These are phyloP conservation scores for Teratosphaeria viscida DNA, from an alignment of 2,329 filamentous ascomycete genomes.

Conservation along the genomic window DNA sequence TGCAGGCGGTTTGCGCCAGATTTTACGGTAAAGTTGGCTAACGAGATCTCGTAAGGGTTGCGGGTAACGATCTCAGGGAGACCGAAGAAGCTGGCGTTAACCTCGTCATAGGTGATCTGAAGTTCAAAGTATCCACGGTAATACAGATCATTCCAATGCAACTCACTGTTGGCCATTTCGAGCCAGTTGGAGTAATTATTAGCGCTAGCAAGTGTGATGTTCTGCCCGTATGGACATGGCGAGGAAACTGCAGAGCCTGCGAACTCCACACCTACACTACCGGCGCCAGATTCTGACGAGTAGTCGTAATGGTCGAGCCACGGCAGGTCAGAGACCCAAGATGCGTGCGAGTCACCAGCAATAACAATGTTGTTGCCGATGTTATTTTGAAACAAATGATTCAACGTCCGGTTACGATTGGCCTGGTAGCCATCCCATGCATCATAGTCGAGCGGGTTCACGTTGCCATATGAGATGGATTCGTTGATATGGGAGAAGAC, in stretches of 20 bases:
- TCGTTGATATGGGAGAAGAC: constrained; percentile 52
- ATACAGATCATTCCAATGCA: constrained; percentile 65
- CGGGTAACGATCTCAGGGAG: constrained; percentile 45
- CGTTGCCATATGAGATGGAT: constrained; percentile 33
- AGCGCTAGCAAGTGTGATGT: constrained; percentile 44
- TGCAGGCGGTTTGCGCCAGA: constrained; percentile 50
- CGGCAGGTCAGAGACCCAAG: constrained; percentile 42
- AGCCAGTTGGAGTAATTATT: constrained; percentile 38
- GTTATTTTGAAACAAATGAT: constrained; percentile 54
- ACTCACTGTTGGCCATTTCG: constrained; percentile 46
- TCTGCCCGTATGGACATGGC: constrained; percentile 48
- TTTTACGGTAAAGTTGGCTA: constrained; percentile 61
- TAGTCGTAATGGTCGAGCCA: constrained; percentile 33
- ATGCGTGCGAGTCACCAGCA: constrained; percentile 58
- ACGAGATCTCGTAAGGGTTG: constrained; percentile 53
- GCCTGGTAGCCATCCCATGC: constrained; percentile 57
- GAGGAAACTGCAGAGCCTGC: constrained; percentile 58
- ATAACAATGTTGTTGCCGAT: constrained; percentile 66
- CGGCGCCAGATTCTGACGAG: constrained; percentile 29
- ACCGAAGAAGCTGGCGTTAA: constrained; percentile 57
- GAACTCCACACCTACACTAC: constrained; percentile 38
- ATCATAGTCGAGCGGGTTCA: constrained; percentile 44
- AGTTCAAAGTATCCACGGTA: constrained; percentile 66
- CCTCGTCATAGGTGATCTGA: constrained; percentile 44
- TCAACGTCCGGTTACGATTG: constrained; percentile 61